Conservation (phyloP, 2,329 filamentous ascomycete genomes). For the Apiospora hydei region DNA sequence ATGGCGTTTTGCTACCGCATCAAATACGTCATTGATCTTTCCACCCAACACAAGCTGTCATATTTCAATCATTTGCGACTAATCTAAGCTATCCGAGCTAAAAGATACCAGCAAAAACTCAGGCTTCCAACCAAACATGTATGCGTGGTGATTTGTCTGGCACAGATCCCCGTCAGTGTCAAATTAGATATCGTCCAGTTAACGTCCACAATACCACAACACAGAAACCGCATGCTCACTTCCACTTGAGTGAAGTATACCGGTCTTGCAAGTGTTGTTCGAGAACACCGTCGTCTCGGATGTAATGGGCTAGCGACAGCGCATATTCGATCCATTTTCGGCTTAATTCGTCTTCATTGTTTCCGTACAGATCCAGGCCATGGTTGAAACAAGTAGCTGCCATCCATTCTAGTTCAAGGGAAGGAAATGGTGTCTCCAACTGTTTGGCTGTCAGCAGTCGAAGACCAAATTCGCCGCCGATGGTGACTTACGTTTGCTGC, state of each 20-base stretch:
- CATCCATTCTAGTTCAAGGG: conserved; percentile 79
- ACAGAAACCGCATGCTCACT: conserved; percentile 2
- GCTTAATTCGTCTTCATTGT: conserved; percentile 60
- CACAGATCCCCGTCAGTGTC: background rate
- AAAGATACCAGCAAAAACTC: background rate
- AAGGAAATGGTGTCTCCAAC: conserved; percentile 62
- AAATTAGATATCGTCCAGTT: background rate
- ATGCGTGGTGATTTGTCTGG: background rate
- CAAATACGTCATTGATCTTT: too few species aligned
- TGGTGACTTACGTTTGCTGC: conserved; percentile 53
- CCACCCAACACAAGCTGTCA: background rate
- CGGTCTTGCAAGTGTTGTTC: conserved; percentile 52
- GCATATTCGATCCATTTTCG: conserved; percentile 69
- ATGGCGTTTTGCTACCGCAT: too few species aligned
- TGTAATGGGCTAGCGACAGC: conserved; percentile 65
- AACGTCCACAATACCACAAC: background rate
- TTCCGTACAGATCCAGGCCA: conserved; percentile 69
- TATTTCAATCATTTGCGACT: background rate
- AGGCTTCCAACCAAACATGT: background rate
- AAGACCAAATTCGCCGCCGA: background rate
- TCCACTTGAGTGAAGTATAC: conserved; percentile 50
- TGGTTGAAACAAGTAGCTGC: conserved; percentile 73
- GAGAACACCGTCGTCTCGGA: conserved; percentile 60
- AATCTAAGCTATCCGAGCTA: background rate
- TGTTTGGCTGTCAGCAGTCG: conserved; percentile 33